A percentile compares a stretch with the other conserved stretches of the same genome.
Conservation (phyloP, 192 early-diverging fungal genomes). For the Backusella westeae region DNA sequence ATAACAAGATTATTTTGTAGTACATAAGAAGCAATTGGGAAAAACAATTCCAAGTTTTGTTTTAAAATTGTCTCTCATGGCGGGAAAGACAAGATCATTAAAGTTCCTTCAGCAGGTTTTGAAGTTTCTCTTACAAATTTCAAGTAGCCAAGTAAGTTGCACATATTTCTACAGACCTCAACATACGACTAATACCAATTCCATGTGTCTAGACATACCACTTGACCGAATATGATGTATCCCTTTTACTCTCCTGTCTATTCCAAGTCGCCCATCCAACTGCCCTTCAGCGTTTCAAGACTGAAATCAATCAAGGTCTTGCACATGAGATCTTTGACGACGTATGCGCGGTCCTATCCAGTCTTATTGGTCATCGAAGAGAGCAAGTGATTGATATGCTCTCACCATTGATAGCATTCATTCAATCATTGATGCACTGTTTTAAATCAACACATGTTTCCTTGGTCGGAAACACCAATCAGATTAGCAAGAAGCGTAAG, state of each 20-base stretch:
- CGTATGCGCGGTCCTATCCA: conserved; percentile 48
- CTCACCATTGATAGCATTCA: conserved; percentile 47
- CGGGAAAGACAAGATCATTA: conserved; percentile 37
- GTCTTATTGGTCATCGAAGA: conserved; percentile 47
- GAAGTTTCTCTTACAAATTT: conserved; percentile 38
- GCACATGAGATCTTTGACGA: conserved; percentile 48
- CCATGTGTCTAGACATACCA: conserved; percentile 26
- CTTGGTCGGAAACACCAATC: conserved; percentile 20
- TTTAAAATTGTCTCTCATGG: conserved; percentile 35
- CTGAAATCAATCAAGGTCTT: conserved; percentile 5
- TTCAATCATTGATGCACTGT: conserved; percentile 55
- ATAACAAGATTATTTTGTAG: conserved; percentile 12
- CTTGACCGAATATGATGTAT: conserved; percentile 42
- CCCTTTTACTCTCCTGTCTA: conserved; percentile 39
- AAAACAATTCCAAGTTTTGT: conserved; percentile 36
- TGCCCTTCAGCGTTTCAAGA: not conserved
- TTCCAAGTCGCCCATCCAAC: conserved; percentile 16
- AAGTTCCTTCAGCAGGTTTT: conserved; percentile 31
- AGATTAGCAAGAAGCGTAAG: not conserved
- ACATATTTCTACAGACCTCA: not conserved
- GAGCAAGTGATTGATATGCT: conserved; percentile 47
- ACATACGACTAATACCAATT: too few species aligned
- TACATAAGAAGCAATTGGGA: conserved; percentile 39
- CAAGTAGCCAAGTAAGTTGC: conserved; percentile 29
- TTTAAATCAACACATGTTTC: conserved; percentile 54